Evolutionary conservation across 352 stramenopile genomes (phyloP), one percentile per base, ranked within the genome.

Genomic region (Poterioochromonas sp.): DNA sequence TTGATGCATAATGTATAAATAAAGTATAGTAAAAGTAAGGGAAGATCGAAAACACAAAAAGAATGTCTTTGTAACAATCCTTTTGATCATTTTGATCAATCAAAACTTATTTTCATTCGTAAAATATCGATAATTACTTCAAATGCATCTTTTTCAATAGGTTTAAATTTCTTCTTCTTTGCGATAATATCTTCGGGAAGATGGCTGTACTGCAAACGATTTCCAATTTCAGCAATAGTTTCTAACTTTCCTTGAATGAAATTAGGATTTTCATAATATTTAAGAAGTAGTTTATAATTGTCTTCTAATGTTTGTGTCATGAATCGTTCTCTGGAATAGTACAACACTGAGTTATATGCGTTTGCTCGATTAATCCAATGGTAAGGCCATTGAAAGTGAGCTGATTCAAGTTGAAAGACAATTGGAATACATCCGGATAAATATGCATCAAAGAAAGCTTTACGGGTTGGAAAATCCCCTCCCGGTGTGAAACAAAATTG

Each of bases 401-500:
- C 65, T 8, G 37, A 8, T 26, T 44, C 8, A 11, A 35, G 29
- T 34, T 51, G 22, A 39, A 74, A 74, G 40, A 37, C 32, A n/a
- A 74, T 37, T 51, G 65, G 65, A 40, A 74, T 54, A 74, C 65
- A 74, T 15, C 65, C 65, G 8, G 37, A 0, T 2, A 58, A n/a
- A 18, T 54, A 40, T 15, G 65, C 37, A 74, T 74, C 65, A 5
- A 74, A 54, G 29, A 74, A 53, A 39, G 5, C 65, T 74, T 74
- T 74, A 3, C 65, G 39, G 3, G 65, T 74, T 8, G 65, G 65
- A 74, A 74, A 74, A 74, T 74, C 65, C 11, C 65, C 65, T 37
- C 39, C 39, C 11, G 65, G 65, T 8, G 18, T 58, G 2, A 74
- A 58, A 54, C 65, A 74, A 54, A 74, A n/a, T 58, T 18, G 8